These are phyloP conservation scores for Ophiostoma sp. DNA, from an alignment of 2,329 filamentous ascomycete species.

Conservation along the genomic window DNA sequence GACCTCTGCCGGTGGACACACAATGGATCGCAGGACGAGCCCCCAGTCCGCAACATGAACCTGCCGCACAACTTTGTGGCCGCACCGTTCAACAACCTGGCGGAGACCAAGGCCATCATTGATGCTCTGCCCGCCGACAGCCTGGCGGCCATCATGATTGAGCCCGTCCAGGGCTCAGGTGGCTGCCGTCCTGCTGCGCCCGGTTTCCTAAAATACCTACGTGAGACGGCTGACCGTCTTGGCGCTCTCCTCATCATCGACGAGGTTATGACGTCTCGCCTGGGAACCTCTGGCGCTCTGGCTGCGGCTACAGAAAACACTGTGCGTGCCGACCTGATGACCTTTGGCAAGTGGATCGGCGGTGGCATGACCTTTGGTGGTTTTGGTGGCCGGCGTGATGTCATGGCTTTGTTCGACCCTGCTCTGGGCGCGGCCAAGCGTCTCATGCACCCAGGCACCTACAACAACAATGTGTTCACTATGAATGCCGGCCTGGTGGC, in stretches of 20 bases:
- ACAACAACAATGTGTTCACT: conserved; percentile 62
- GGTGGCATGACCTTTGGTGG: conserved; percentile 60
- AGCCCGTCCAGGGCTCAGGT: conserved; percentile 63
- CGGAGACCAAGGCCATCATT: conserved; percentile 47
- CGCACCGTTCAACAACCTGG: conserved; percentile 61
- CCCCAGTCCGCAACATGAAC: conserved; percentile 49
- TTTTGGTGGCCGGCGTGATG: conserved; percentile 57
- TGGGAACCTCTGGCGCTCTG: conserved; percentile 51
- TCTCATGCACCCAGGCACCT: conserved; percentile 59
- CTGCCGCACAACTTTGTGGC: conserved; percentile 55
- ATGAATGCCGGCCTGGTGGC: conserved; percentile 56
- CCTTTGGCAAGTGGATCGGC: conserved; percentile 59
- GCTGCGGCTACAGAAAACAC: conserved; percentile 51
- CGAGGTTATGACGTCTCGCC: conserved; percentile 68
- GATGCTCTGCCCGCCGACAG: conserved; percentile 40
- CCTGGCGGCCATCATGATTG: conserved; percentile 64
- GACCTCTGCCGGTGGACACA: conserved; percentile 29
- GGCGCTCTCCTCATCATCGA: conserved; percentile 61
- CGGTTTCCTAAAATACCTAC: conserved; percentile 50
- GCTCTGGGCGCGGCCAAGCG: conserved; percentile 56
- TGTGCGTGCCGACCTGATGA: conserved; percentile 59
- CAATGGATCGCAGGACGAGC: conserved; percentile 30
- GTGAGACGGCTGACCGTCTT: conserved; percentile 21
- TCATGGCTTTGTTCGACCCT: conserved; percentile 72
- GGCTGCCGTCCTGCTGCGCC: conserved; percentile 53